These are phyloP conservation scores for Kwoniella sp. DNA, from an alignment of 768 basidiomycete genomes.

Conservation along the genomic window DNA sequence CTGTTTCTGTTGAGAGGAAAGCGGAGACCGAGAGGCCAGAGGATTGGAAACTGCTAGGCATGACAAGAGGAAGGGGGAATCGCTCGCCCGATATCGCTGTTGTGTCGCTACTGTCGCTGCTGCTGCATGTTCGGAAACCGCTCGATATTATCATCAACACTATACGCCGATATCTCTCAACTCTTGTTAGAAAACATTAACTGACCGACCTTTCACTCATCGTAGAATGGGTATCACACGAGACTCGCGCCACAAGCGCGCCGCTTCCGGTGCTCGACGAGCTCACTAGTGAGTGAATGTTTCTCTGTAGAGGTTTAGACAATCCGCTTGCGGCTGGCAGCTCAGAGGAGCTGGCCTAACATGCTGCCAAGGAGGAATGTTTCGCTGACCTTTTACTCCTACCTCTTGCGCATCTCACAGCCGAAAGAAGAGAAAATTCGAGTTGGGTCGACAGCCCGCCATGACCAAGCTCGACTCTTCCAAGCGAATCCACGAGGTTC, in stretches of 20 bases:
- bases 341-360: too few species aligned
- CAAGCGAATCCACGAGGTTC: constrained; percentile 93
- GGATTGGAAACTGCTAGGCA: too few species aligned
- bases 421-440: constrained; percentile 99
- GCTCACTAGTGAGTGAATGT: constrained; percentile 48
- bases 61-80: too few species aligned
- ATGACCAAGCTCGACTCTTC: constrained; percentile 88
- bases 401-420: constrained; percentile 65
- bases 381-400: background rate
- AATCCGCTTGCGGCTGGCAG: too few species aligned
- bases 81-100: background rate
- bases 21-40: too few species aligned
- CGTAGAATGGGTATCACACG: constrained; percentile 87
- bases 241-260: constrained; percentile 95
- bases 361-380: too few species aligned
- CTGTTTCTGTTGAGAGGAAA: too few species aligned
- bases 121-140: background rate
- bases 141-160: too few species aligned
- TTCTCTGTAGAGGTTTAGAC: too few species aligned
- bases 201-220: background rate
- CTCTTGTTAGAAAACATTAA: background rate
- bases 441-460: constrained; percentile 96
- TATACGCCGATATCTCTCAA: too few species aligned
- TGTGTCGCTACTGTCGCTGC: background rate
- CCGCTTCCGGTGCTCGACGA: constrained; percentile 66